phyloP scores from a whole-genome alignment of 192 early-diverging fungal genomes.

The Irineochytrium annulatum region DNA sequence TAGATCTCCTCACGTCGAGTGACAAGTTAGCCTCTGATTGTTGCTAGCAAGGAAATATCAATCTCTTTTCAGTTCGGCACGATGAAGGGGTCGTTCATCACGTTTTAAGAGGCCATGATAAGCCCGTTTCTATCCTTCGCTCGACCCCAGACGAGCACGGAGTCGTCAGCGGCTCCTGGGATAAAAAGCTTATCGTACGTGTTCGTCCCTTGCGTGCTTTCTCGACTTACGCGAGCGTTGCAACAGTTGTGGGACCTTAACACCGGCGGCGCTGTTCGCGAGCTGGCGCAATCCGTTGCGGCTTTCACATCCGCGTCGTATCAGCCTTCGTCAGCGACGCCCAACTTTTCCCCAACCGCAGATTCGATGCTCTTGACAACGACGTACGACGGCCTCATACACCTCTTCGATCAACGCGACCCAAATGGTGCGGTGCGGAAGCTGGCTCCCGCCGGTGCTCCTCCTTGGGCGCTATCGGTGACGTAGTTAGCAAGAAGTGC shows the following conservation, averaged over 20 bases:
- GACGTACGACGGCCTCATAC: too few relatives aligned
- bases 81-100: conserved; percentile 88
- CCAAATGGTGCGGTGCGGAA: conserved; percentile 26
- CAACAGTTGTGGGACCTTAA: conserved; percentile 74
- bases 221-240: neutral
- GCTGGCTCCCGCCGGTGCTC: conserved; percentile 17
- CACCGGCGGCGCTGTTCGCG: conserved; percentile 62
- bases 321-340: conserved; percentile 46
- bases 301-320: conserved; percentile 75
- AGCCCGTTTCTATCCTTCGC: conserved; percentile 77
- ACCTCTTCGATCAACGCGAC: conserved; percentile 33
- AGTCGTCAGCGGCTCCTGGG: conserved; percentile 94
- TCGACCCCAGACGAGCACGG: conserved; percentile 77
- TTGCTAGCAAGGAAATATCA: conserved; percentile 72
- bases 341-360: neutral
- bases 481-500: neutral
- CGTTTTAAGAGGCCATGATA: conserved; percentile 73
- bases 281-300: conserved; percentile 63
- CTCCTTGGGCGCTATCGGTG: conserved; percentile 44
- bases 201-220: conserved; percentile 16
- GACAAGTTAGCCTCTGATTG: neutral
- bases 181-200: conserved; percentile 71
- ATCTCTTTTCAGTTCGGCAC: conserved; percentile 82
- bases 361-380: too few relatives aligned
- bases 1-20: conserved; percentile 15